phyloP scores from a whole-genome alignment of 345 rosid genomes.

The Arabis alpina region DNA sequence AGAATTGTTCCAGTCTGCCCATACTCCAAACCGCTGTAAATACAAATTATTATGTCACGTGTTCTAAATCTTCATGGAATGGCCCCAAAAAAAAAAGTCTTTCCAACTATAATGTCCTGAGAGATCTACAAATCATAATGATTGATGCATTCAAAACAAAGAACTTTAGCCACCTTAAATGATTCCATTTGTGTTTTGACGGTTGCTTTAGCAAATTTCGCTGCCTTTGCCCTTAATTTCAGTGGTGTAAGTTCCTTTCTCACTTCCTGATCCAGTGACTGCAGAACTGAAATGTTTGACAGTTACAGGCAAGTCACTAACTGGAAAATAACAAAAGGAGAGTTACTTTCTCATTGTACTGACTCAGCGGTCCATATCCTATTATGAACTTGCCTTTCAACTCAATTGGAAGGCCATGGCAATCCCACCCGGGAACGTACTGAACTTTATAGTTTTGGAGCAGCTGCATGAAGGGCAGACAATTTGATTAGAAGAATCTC shows the following conservation, averaged over 20 bases:
- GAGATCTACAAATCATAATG: conserved; percentile 22
- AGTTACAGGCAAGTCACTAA: conserved; percentile 28
- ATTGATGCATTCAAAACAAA: conserved; percentile 12
- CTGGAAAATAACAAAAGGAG: conserved; percentile 18
- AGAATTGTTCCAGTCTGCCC: conserved; percentile 93
- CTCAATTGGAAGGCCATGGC: conserved; percentile 98
- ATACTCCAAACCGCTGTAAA: conserved; percentile 90
- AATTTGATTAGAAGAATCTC: conserved; percentile 28
- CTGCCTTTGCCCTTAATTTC: conserved; percentile 91
- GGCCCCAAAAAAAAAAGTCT: conserved; percentile 7
- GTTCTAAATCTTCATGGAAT: conserved; percentile 3
- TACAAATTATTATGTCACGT: conserved; percentile 22
- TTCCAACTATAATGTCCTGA: background rate
- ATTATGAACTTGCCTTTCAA: conserved; percentile 73
- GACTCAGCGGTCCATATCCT: conserved; percentile 15
- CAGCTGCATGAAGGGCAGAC: conserved; percentile 54
- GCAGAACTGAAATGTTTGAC: conserved; percentile 75
- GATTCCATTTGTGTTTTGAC: conserved; percentile 94
- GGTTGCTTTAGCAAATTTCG: conserved; percentile 91
- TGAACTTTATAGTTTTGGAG: conserved; percentile 86
- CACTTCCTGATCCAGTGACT: conserved; percentile 82
- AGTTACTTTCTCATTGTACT: conserved; percentile 16
- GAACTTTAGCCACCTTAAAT: conserved; percentile 68
- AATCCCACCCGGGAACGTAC: conserved; percentile 97
- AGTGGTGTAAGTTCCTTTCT: conserved; percentile 83